Evolutionary conservation across 2,329 filamentous ascomycete genomes (phyloP).

Genomic region (Thielaviopsis cerberus): DNA sequence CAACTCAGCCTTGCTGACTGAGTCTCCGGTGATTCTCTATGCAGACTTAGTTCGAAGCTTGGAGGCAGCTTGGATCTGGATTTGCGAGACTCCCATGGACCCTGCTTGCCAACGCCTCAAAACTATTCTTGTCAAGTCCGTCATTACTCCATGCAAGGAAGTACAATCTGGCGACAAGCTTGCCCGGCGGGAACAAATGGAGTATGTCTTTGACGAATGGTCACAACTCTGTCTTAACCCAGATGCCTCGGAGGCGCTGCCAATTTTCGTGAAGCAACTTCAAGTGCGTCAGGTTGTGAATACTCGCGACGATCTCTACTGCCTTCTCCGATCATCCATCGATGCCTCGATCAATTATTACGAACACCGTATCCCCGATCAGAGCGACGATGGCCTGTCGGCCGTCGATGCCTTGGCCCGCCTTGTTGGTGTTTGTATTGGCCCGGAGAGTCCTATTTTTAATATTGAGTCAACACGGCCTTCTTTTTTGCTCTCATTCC

Average conservation of each 20-base stretch:
- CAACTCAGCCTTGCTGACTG: slow-evolving; percentile 59
- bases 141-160: not conserved
- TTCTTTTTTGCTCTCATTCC: slow-evolving; percentile 55
- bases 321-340: slow-evolving; percentile 65
- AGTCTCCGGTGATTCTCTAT: slow-evolving; percentile 58
- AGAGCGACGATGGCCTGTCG: slow-evolving; percentile 28
- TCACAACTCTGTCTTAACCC: slow-evolving; percentile 61
- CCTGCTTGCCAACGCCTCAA: slow-evolving; percentile 52
- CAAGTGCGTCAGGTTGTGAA: slow-evolving; percentile 55
- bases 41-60: slow-evolving; percentile 74
- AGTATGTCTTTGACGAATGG: slow-evolving; percentile 96
- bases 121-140: slow-evolving; percentile 29
- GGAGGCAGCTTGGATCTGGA: slow-evolving; percentile 65
- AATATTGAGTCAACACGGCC: slow-evolving; percentile 27
- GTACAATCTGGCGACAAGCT: slow-evolving; percentile 16
- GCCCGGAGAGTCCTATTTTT: slow-evolving; percentile 2
- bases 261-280: slow-evolving; percentile 69
- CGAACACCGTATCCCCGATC: slow-evolving; percentile 49
- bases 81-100: slow-evolving; percentile 51
- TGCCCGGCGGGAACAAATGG: slow-evolving; percentile 58
- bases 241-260: slow-evolving; percentile 53
- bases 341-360: slow-evolving; percentile 63
- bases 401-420: slow-evolving; percentile 67
- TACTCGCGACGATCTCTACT: slow-evolving; percentile 54
- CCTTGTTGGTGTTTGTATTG: slow-evolving; percentile 55